Percentiles rank a stretch among this genome's conserved stretches.
phyloP scores from a whole-genome alignment of 148 eudicot species.

The Silene conica region DNA sequence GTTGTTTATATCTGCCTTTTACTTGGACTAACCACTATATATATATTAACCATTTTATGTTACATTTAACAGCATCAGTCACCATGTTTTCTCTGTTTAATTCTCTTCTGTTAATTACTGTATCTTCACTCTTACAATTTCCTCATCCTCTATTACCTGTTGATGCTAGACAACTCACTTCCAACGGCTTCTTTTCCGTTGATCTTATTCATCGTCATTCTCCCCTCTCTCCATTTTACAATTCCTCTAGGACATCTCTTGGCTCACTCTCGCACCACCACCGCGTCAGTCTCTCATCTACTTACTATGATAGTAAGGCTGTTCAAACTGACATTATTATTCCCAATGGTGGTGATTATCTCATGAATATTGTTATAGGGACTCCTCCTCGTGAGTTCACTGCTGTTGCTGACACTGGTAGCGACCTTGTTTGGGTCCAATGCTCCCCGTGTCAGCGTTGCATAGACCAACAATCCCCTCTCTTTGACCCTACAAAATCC shows the following conservation, averaged over 20 bases:
- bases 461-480: slow-evolving; percentile 13
- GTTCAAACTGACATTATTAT: slow-evolving; percentile 14
- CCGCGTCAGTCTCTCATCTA: slow-evolving; percentile 13
- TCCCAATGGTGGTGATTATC: slow-evolving; percentile 33
- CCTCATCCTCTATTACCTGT: not conserved
- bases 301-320: slow-evolving; percentile 3
- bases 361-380: slow-evolving; percentile 27
- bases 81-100: slow-evolving; percentile 3
- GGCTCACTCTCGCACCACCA: slow-evolving; percentile 24
- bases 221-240: slow-evolving; percentile 9
- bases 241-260: slow-evolving; percentile 14
- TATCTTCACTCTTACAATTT: slow-evolving; percentile 1
- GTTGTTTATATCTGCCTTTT: not conserved
- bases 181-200: not conserved
- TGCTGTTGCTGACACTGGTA: slow-evolving; percentile 33
- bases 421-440: slow-evolving; percentile 34
- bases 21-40: slow-evolving; percentile 1
- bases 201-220: slow-evolving; percentile 27
- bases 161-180: slow-evolving; percentile 17
- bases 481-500: slow-evolving; percentile 31
- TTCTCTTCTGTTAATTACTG: slow-evolving; percentile 8
- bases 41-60: not conserved
- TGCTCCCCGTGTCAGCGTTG: slow-evolving; percentile 30
- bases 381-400: slow-evolving; percentile 28
- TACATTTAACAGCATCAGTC: not conserved